Percentiles rank a stretch among this genome's conserved stretches.
Conservation (phyloP, 116 monocot species). For the Dioscorea cayenensis region DNA sequence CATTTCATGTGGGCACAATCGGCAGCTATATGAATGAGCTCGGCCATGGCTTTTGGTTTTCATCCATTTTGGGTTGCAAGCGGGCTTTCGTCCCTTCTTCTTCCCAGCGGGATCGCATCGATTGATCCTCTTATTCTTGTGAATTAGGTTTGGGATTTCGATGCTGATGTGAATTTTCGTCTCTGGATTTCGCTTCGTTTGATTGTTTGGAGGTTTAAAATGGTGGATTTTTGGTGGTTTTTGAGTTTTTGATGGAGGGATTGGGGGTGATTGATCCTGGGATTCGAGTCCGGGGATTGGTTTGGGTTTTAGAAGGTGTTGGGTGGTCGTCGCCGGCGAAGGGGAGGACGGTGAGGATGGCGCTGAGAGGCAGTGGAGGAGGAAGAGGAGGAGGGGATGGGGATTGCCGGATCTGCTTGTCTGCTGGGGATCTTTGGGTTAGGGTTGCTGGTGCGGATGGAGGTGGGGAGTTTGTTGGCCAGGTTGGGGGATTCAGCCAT, state of each 20-base stretch:
- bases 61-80: neutral
- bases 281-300: neutral
- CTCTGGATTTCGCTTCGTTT: neutral
- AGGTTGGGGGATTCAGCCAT: slow-evolving; percentile 65
- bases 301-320: neutral
- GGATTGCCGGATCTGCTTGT: slow-evolving; percentile 27
- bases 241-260: neutral
- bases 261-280: neutral
- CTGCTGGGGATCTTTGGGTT: slow-evolving; percentile 27
- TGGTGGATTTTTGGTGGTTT: neutral
- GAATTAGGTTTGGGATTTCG: neutral
- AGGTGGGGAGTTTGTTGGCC: slow-evolving; percentile 18
- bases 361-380: neutral
- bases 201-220: neutral
- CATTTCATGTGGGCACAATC: slow-evolving; percentile 2
- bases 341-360: neutral
- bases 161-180: neutral
- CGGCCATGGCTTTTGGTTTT: slow-evolving; percentile 6
- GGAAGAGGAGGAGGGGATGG: slow-evolving; percentile 15
- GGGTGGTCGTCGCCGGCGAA: neutral
- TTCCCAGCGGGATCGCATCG: neutral
- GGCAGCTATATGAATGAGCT: slow-evolving; percentile 4
- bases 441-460: slow-evolving; percentile 14
- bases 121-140: too few species aligned
- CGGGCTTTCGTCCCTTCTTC: slow-evolving; percentile 13